Evolutionary conservation across 1,284 basidiomycete species (phyloP).

Genomic region (Fomitopsis betulina): DNA sequence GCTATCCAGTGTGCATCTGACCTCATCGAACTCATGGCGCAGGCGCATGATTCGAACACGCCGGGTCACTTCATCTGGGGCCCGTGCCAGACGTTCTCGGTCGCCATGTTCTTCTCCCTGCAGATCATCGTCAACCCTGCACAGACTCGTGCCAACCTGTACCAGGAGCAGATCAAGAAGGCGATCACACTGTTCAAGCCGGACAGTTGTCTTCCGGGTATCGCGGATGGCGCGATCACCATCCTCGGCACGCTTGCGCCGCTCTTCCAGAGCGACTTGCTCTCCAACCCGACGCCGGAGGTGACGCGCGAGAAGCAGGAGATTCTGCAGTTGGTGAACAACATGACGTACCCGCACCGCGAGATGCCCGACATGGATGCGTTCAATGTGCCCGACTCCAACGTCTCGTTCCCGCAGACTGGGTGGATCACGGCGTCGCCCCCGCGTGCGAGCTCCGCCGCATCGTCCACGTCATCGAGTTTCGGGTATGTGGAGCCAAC

Average conservation of each 20-base stretch:
- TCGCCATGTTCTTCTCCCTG: slow-evolving; percentile 86
- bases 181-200: slow-evolving; percentile 61
- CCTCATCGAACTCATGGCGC: slow-evolving; percentile 65
- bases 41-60: slow-evolving; percentile 54
- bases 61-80: slow-evolving; percentile 81
- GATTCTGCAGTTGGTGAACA: slow-evolving; percentile 61
- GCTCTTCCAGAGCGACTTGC: slow-evolving; percentile 61
- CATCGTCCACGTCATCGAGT: not conserved
- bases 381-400: not conserved
- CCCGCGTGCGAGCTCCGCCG: not conserved
- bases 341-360: slow-evolving; percentile 74
- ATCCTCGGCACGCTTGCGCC: slow-evolving; percentile 67
- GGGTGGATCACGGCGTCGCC: not conserved
- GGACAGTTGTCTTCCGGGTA: slow-evolving; percentile 46
- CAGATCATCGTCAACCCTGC: slow-evolving; percentile 74
- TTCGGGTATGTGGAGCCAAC: not conserved
- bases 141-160: slow-evolving; percentile 66
- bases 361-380: slow-evolving; percentile 43
- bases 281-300: slow-evolving; percentile 33
- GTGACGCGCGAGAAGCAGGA: slow-evolving; percentile 57
- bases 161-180: slow-evolving; percentile 69
- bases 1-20: slow-evolving; percentile 71
- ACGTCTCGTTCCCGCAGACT: not conserved
- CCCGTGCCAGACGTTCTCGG: slow-evolving; percentile 76
- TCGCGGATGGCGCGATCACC: slow-evolving; percentile 68